A percentile compares a stretch with the other conserved stretches of the same genome.
Evolutionary conservation across 306 rosid species (phyloP).

Genomic region (Phaseolus lunatus): DNA sequence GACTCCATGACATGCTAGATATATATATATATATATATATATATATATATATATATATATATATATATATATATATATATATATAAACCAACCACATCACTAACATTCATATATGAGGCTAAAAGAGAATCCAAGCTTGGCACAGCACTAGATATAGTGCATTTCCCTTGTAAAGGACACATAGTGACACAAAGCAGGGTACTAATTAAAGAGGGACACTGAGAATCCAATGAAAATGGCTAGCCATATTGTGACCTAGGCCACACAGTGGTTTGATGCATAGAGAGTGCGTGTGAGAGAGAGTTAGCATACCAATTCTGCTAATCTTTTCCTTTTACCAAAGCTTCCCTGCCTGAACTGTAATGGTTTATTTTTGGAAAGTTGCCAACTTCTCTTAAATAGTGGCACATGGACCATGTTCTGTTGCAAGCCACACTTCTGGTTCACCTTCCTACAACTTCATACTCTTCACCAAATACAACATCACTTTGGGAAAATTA

Average conservation of each 20-base stretch:
- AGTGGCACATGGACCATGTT: slow-evolving; percentile 52
- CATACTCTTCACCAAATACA: slow-evolving; percentile 35
- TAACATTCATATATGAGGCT: slow-evolving; percentile 21
- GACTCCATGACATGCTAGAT: slow-evolving; percentile 12
- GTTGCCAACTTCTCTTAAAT: slow-evolving; percentile 43
- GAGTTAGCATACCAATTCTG: slow-evolving; percentile 33
- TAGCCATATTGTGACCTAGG: slow-evolving; percentile 38
- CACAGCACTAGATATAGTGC: slow-evolving; percentile 29
- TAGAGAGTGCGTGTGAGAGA: slow-evolving; percentile 30
- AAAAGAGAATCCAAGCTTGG: slow-evolving; percentile 40
- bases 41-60: too few relatives aligned
- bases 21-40: too few relatives aligned
- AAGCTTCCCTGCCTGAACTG: slow-evolving; percentile 18
- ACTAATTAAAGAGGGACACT: slow-evolving; percentile 47
- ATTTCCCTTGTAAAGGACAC: slow-evolving; percentile 38
- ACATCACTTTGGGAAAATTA: slow-evolving; percentile 40
- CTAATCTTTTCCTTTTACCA: slow-evolving; percentile 39
- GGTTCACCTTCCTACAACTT: slow-evolving; percentile 15
- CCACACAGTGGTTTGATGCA: too few relatives aligned
- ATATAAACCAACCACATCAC: too few relatives aligned
- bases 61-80: too few relatives aligned
- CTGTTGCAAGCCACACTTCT: slow-evolving; percentile 25
- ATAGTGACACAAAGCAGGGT: slow-evolving; percentile 40
- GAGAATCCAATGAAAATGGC: slow-evolving; percentile 66
- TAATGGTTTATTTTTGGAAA: slow-evolving; percentile 30